Evolutionary conservation across 2,329 filamentous ascomycete genomes (phyloP).

Genomic region (Epichloe gansuensis): DNA sequence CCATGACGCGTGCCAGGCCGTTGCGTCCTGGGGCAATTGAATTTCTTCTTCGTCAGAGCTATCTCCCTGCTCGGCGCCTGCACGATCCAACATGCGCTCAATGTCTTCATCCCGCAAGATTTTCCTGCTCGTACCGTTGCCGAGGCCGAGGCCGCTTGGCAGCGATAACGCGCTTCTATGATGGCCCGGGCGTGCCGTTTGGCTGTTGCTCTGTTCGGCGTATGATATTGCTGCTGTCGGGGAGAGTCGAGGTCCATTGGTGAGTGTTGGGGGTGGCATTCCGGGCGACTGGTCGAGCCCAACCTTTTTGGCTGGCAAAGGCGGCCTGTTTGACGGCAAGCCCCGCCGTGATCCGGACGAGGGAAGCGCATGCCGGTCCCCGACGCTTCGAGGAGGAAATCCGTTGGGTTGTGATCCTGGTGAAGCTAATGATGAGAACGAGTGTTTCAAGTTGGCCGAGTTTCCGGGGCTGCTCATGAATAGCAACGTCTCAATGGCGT

Average conservation of each 20-base stretch:
- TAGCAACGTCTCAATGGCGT: conserved; percentile 67
- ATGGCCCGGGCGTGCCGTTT: conserved; percentile 32
- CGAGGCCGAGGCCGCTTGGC: conserved; percentile 34
- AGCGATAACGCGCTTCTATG: conserved; percentile 33
- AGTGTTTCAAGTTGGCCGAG: conserved; percentile 48
- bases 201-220: conserved; percentile 25
- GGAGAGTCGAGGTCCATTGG: conserved; percentile 36
- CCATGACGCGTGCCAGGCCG: conserved; percentile 19
- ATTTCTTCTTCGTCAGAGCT: conserved; percentile 49
- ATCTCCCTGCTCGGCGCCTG: conserved; percentile 34
- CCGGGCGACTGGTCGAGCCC: conserved; percentile 36
- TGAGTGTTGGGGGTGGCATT: conserved; percentile 21
- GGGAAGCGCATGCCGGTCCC: conserved; percentile 28
- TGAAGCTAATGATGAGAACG: conserved; percentile 33
- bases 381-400: conserved; percentile 8
- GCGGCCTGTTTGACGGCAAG: conserved; percentile 35
- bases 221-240: conserved; percentile 14
- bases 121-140: conserved; percentile 24
- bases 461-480: conserved; percentile 75
- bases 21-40: conserved; percentile 28
- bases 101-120: conserved; percentile 42
- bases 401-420: conserved; percentile 16
- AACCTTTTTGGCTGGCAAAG: conserved; percentile 30
- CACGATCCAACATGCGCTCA: conserved; percentile 44
- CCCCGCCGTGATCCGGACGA: conserved; percentile 39